A percentile compares a stretch with the other conserved stretches of the same genome.
phyloP scores from a whole-genome alignment of 129 eudicot genomes.

The Pulicaria dysenterica region DNA sequence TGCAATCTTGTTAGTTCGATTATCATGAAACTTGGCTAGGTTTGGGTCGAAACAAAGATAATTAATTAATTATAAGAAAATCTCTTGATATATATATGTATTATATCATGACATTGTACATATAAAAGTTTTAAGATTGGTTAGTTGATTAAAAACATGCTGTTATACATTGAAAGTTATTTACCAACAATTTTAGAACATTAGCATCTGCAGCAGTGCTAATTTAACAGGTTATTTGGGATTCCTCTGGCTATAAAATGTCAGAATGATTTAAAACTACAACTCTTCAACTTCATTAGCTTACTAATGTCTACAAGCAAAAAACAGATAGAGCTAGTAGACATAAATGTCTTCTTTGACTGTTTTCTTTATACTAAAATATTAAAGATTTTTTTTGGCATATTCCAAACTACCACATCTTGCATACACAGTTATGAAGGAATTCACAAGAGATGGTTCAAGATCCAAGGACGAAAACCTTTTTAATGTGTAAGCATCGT shows the following conservation, averaged over 20 bases:
- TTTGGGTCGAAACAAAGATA: conserved; percentile 27
- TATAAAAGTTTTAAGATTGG: conserved; percentile 31
- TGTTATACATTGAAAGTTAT: not conserved
- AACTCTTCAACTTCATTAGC: too few species aligned
- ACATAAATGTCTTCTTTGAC: conserved; percentile 54
- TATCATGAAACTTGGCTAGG: too few species aligned
- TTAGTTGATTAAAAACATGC: not conserved
- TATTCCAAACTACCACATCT: conserved; percentile 61
- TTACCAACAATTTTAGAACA: too few species aligned
- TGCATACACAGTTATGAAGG: conserved; percentile 62
- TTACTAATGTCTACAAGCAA: conserved; percentile 59
- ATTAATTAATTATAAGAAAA: conserved; percentile 32
- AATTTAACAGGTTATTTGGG: too few species aligned
- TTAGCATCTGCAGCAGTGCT: too few species aligned
- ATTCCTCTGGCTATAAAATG: too few species aligned
- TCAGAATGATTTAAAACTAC: too few species aligned
- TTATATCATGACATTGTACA: conserved; percentile 36
- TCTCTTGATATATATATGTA: conserved; percentile 28
- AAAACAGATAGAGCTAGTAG: conserved; percentile 62
- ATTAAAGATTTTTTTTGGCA: conserved; percentile 45
- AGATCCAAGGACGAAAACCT: conserved; percentile 32
- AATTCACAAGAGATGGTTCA: conserved; percentile 50
- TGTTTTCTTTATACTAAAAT: conserved; percentile 40
- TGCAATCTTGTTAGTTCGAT: conserved; percentile 5
- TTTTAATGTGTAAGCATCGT: conserved; percentile 46